Conservation (phyloP, 495 filamentous ascomycete genomes). For the Daldinia loculata region DNA sequence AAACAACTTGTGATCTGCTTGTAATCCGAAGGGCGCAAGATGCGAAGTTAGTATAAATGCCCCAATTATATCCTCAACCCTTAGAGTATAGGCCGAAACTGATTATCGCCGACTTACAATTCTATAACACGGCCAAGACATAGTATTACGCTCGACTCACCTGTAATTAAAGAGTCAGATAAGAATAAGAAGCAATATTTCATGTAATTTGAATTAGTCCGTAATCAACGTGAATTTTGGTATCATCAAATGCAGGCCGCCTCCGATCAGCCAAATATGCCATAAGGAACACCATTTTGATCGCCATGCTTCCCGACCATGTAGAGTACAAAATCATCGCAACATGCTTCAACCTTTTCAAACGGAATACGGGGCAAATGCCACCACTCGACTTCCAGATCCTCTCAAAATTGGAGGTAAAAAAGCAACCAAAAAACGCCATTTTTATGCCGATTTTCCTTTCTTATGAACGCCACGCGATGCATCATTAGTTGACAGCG, state of each 20-base stretch:
- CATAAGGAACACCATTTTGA: neutral
- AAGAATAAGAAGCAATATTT: neutral
- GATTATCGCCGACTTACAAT: neutral
- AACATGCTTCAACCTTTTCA: neutral
- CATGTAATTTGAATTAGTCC: neutral
- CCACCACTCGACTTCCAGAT: neutral
- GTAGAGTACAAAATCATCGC: neutral
- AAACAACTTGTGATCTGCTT: neutral
- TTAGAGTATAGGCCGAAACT: neutral
- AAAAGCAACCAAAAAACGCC: conserved; percentile 7
- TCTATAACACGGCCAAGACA: neutral
- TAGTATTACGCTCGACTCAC: neutral
- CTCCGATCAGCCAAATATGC: neutral
- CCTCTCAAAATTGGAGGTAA: neutral
- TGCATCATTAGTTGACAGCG: conserved; percentile 10
- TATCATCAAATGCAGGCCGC: neutral
- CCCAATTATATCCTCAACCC: neutral
- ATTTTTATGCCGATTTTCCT: conserved; percentile 14
- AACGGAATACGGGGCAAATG: neutral
- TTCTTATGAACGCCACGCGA: conserved; percentile 13
- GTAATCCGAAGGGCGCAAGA: neutral
- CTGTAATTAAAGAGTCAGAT: neutral
- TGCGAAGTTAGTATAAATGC: neutral
- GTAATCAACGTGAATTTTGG: neutral
- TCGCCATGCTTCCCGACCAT: neutral